Evolutionary conservation across 2,329 filamentous ascomycete species (phyloP), one percentile per base, ranked within the genome.

Genomic region (Xylariomycetidae sp.): DNA sequence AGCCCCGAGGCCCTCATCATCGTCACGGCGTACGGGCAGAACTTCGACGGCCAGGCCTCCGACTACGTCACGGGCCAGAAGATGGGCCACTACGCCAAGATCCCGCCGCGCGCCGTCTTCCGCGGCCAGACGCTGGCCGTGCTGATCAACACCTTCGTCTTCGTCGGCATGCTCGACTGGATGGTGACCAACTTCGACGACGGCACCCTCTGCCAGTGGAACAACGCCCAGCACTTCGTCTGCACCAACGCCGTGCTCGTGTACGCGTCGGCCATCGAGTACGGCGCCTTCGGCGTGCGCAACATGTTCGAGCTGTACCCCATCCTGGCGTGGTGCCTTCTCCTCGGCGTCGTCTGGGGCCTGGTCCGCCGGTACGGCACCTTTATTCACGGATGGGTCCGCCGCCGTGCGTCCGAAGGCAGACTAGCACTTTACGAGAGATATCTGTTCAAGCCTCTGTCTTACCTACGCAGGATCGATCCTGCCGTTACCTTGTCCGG

Each of bases 251-350:
- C 48, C 23, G 37, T 37, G 15, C 54, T 53, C 13, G 46, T 61
- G 16, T 61, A 58, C 38, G 48, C 54, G 29, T 49, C 39, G 36
- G 50, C 49, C 17, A 40, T 63, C 9, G 61, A 62, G 54, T 62
- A 56, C 56, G 59, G 59, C 3, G 46, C 59, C 1, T 48, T 62
- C 5, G 59, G 59, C 9, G 53, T 50, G 6, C 38, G 58, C 28
- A 45, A 54, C 31, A 62, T 67, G 57, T 68, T 68, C 45, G 57
- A 59, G 34, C 44, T 66, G 22, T 67, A 67, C 36, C 63, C 63
- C 4, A 45, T 66, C 16, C 54, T 67, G 33, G 62, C 63, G 43
- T 67, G 60, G 61, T 67, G 64, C 37, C 67, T 67, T 50, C 54
- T 65, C 15, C 61, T 67, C 23, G 64, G 64, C 10, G 38, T 67